phyloP scores from a whole-genome alignment of 2,329 filamentous ascomycete species.

The Diaporthe sp. region DNA sequence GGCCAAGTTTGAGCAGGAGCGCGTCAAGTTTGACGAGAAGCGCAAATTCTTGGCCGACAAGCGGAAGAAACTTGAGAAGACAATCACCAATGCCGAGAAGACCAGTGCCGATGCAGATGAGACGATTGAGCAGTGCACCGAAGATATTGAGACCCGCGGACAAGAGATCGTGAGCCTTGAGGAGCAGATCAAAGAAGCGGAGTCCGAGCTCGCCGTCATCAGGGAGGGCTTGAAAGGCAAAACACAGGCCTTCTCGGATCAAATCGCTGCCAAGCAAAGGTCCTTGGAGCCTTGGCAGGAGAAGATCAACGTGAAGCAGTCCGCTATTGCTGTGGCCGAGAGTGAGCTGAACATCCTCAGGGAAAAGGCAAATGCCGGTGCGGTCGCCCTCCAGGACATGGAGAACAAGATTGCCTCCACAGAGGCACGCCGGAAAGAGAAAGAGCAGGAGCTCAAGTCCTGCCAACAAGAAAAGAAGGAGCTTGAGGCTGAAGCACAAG shows the following conservation, averaged over 20 bases:
- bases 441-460: conserved; percentile 80
- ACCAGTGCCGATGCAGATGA: conserved; percentile 81
- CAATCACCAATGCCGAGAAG: conserved; percentile 82
- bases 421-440: conserved; percentile 78
- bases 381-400: conserved; percentile 86
- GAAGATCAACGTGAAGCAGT: conserved; percentile 97
- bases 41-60: conserved; percentile 93
- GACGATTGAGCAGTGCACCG: conserved; percentile 81
- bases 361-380: conserved; percentile 90
- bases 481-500: conserved; percentile 81
- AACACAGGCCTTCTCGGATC: conserved; percentile 92
- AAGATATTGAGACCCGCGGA: conserved; percentile 83
- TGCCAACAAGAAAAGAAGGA: conserved; percentile 80
- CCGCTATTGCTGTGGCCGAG: conserved; percentile 92
- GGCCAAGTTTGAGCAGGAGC: conserved; percentile 94
- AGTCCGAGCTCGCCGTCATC: conserved; percentile 85
- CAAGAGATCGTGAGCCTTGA: conserved; percentile 85
- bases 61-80: conserved; percentile 94
- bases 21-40: conserved; percentile 98
- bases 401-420: conserved; percentile 83
- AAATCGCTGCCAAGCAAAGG: conserved; percentile 94
- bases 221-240: conserved; percentile 93
- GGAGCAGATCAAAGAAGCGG: conserved; percentile 80
- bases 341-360: conserved; percentile 93
- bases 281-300: conserved; percentile 96